Conservation (phyloP, 768 basidiomycete genomes). For the Leucocoprinus sp. region DNA sequence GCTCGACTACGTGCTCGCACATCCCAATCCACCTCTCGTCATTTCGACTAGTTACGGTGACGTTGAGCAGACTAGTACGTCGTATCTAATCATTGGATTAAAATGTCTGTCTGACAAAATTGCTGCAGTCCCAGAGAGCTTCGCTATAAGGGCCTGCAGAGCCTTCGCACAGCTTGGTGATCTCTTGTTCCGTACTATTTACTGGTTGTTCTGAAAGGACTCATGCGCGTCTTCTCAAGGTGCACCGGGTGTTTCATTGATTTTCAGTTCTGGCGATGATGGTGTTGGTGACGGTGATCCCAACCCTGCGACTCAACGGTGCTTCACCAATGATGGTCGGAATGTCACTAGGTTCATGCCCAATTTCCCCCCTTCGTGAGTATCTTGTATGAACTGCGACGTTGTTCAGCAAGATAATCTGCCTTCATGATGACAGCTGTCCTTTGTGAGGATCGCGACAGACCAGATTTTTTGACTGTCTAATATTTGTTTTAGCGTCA, state of each 20-base stretch:
- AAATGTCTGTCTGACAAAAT: neutral
- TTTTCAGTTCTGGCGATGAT: constrained; percentile 56
- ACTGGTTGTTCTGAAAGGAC: neutral
- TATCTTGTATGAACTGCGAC: neutral
- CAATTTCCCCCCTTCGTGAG: constrained; percentile 47
- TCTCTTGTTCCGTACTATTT: neutral
- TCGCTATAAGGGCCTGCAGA: constrained; percentile 44
- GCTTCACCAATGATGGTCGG: constrained; percentile 52
- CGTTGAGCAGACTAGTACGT: constrained; percentile 54
- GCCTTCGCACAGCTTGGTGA: constrained; percentile 55
- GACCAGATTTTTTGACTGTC: neutral
- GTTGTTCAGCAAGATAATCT: neutral
- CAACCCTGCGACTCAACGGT: constrained; percentile 41
- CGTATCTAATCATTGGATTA: neutral
- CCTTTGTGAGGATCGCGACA: constrained; percentile 33
- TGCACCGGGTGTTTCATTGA: constrained; percentile 51
- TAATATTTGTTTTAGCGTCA: constrained; percentile 38
- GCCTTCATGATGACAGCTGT: constrained; percentile 25
- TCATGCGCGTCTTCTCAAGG: constrained; percentile 21
- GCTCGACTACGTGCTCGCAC: constrained; percentile 45
- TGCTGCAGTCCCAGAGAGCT: constrained; percentile 41
- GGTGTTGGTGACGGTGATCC: constrained; percentile 57
- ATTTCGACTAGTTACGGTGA: constrained; percentile 68
- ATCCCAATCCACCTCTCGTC: constrained; percentile 39
- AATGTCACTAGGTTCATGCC: constrained; percentile 45